Evolutionary conservation across 345 rosid species (phyloP).

Genomic region (Linum tenue): DNA sequence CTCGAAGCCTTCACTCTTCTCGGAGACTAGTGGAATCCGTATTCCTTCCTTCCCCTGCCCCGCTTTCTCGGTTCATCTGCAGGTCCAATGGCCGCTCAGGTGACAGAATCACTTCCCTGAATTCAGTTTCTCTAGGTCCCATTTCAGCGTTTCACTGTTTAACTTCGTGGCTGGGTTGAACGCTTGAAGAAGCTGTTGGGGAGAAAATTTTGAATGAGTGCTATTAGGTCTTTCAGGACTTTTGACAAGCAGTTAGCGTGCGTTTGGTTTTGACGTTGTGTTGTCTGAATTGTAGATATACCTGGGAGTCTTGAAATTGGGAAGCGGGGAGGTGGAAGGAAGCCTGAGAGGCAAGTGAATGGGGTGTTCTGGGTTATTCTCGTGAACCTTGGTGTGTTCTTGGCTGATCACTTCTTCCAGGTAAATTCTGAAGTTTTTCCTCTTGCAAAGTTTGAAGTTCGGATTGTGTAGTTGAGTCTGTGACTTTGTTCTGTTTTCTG

Average conservation of each 20-base stretch:
- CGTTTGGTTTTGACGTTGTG: constrained; percentile 2
- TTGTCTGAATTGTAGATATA: constrained; percentile 34
- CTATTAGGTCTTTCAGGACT: constrained; percentile 1
- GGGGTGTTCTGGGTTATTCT: constrained; percentile 88
- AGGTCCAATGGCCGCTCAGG: constrained; percentile 19
- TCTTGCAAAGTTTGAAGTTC: not conserved
- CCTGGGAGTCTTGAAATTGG: constrained; percentile 49
- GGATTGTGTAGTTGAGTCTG: not conserved
- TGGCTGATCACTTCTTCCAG: constrained; percentile 75
- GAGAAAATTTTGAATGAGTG: not conserved
- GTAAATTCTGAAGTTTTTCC: constrained; percentile 20
- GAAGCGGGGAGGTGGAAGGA: constrained; percentile 35
- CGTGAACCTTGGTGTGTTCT: constrained; percentile 62
- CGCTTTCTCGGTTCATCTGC: constrained; percentile 19
- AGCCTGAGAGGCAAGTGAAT: constrained; percentile 44
- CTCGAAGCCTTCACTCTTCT: not conserved
- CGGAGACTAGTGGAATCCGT: constrained; percentile 3
- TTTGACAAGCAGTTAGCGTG: constrained; percentile 22
- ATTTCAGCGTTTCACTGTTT: not conserved
- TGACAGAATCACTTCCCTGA: not conserved
- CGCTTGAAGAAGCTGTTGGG: too few relatives aligned
- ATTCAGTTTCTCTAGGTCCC: not conserved
- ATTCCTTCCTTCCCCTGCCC: not conserved
- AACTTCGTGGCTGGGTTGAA: not conserved
- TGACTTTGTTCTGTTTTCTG: not conserved